phyloP scores from a whole-genome alignment of 495 filamentous ascomycete genomes.

The Rusavskia elegans region DNA sequence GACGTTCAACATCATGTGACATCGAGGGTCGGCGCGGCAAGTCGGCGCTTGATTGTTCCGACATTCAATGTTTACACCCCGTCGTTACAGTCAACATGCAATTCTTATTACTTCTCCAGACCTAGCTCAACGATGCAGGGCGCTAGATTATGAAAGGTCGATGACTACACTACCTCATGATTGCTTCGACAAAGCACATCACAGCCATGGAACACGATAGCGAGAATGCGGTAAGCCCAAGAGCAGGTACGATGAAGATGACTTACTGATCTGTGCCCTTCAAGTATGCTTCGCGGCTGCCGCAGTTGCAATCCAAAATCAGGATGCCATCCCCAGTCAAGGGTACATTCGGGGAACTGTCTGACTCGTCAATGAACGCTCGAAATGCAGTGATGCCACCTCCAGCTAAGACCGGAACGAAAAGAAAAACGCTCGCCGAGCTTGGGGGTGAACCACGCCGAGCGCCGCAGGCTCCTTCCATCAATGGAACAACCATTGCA shows the following conservation, averaged over 20 bases:
- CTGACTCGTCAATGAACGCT: slow-evolving; percentile 52
- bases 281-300: slow-evolving; percentile 12
- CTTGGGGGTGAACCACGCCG: slow-evolving; percentile 34
- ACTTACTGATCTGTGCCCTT: background rate
- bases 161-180: background rate
- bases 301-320: slow-evolving; percentile 2
- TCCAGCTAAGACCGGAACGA: slow-evolving; percentile 32
- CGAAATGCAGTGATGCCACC: slow-evolving; percentile 39
- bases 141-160: too few relatives aligned
- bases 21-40: too few relatives aligned
- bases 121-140: background rate
- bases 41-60: too few relatives aligned
- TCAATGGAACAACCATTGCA: slow-evolving; percentile 18
- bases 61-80: too few relatives aligned
- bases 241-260: background rate
- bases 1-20: too few relatives aligned
- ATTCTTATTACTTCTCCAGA: background rate
- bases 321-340: slow-evolving; percentile 18
- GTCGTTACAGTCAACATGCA: background rate
- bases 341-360: slow-evolving; percentile 35
- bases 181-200: too few relatives aligned
- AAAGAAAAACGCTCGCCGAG: slow-evolving; percentile 42
- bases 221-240: slow-evolving; percentile 10
- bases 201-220: slow-evolving; percentile 10
- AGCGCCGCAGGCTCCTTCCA: slow-evolving; percentile 22